Conservation (phyloP, 768 basidiomycete genomes). For the Vishniacozyma victoriae region DNA sequence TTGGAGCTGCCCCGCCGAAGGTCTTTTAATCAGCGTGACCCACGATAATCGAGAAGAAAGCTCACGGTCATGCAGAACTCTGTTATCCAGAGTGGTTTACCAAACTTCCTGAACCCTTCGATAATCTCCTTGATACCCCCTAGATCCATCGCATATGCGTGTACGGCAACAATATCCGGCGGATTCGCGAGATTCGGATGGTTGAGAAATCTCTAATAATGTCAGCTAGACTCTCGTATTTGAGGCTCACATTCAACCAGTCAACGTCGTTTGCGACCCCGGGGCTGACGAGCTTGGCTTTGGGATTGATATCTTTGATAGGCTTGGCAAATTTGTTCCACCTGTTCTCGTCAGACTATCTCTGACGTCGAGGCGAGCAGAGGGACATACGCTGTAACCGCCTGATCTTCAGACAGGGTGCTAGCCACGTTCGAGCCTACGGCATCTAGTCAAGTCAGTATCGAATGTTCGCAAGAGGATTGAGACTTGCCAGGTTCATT, state of each 20-base stretch:
- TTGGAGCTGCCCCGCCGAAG: constrained; percentile 32
- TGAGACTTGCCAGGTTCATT: constrained; percentile 36
- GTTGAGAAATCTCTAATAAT: too few relatives aligned
- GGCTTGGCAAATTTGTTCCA: constrained; percentile 14
- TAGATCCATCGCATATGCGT: constrained; percentile 39
- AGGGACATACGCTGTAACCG: too few relatives aligned
- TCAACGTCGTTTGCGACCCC: constrained; percentile 23
- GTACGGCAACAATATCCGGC: constrained; percentile 31
- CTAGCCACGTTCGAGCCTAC: constrained; percentile 20
- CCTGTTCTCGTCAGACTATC: constrained; percentile 9
- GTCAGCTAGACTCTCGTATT: too few relatives aligned
- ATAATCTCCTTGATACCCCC: constrained; percentile 21
- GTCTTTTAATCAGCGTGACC: constrained; percentile 15
- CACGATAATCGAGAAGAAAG: not conserved
- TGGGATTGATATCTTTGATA: constrained; percentile 14
- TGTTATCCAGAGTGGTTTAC: constrained; percentile 26
- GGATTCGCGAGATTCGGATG: constrained; percentile 6
- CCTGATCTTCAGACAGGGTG: too few relatives aligned
- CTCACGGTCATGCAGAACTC: constrained; percentile 37
- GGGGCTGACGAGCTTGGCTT: constrained; percentile 27
- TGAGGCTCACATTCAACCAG: constrained; percentile 29
- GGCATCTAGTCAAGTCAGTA: constrained; percentile 17
- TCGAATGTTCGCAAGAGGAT: too few relatives aligned
- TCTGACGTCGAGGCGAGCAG: too few relatives aligned
- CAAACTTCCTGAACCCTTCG: constrained; percentile 27